A percentile compares a stretch with the other conserved stretches of the same genome.
These are phyloP conservation scores for Coemansia sp. DNA, from an alignment of 192 early-diverging fungal genomes.

Conservation along the genomic window DNA sequence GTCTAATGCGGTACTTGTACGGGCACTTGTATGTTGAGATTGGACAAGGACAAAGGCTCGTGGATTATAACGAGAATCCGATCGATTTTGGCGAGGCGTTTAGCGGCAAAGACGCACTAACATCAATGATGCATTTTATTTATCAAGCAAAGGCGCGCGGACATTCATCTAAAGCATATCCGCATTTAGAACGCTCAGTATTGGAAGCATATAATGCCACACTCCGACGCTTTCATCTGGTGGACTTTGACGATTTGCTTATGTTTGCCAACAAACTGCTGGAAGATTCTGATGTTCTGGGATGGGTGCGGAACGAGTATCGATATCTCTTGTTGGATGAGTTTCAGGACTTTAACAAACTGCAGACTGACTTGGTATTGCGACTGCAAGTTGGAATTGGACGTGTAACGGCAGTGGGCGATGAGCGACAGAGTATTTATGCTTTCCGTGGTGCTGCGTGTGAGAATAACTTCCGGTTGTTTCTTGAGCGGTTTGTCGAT, in stretches of 20 bases:
- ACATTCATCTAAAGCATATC: constrained; percentile 17
- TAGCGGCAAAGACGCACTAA: constrained; percentile 10
- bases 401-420: constrained; percentile 48
- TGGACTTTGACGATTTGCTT: constrained; percentile 53
- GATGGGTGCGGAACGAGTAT: constrained; percentile 19
- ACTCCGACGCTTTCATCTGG: constrained; percentile 30
- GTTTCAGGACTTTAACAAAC: constrained; percentile 52
- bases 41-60: constrained; percentile 6
- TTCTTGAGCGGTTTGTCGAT: constrained; percentile 43
- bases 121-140: constrained; percentile 21
- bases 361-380: constrained; percentile 48
- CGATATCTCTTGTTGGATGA: constrained; percentile 51
- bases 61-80: constrained; percentile 8
- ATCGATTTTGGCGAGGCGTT: constrained; percentile 7
- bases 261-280: constrained; percentile 24
- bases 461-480: constrained; percentile 43
- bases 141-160: constrained; percentile 45
- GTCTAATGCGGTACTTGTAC: constrained; percentile 20
- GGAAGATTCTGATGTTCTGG: constrained; percentile 9
- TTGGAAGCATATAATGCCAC: constrained; percentile 44
- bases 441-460: constrained; percentile 50
- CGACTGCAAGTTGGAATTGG: constrained; percentile 33
- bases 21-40: constrained; percentile 17
- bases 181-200: constrained; percentile 23
- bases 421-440: constrained; percentile 52